Base-by-base conservation (phyloP, 768 basidiomycete genomes). In the Leccinum arenicola region DNA sequence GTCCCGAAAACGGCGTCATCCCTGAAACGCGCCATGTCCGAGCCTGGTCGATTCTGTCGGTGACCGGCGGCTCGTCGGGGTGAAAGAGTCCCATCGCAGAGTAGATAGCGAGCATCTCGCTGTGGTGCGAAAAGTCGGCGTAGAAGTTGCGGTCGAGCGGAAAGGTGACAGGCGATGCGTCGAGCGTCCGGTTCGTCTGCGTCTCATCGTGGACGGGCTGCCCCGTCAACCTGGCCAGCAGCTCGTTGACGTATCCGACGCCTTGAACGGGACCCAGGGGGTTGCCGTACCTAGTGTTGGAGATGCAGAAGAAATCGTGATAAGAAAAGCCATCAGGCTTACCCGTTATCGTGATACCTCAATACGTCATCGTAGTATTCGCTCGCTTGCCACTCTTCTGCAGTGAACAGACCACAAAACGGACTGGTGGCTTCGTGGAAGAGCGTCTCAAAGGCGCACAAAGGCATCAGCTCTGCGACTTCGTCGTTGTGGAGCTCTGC, bases 51-150 rank as follows among this genome's bases (percentile, higher is more conserved):
- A 69, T 57, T 27, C 55, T 35, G 43, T 67, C 50, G n/a, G 66
- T 51, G 8, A 21, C 55, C 2, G 63, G 69, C 1, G 65, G 54
- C 6, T 29, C 49, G 0, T 64, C 56, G 59, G 80, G 81, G 5
- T 57, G 70, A 69, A 81, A 84, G 54, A 82, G 78, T 43, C 82
- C 92, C 75, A 84, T 57, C 68, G 90, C 74, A 72, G 80, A 68
- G 63, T 86, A 88, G 53, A 94, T 87, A 33, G 90, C 85, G 40
- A 90, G 76, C 83, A 95, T 90, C 67, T 88, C 78, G 70, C 93
- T 91, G 68, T 94, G 92, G 69, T 95, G 93, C 9, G 89, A 85
- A 72, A 95, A 94, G 71, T 95, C 92, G 23, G 82, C 86, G 63
- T 90, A 93, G 47, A 92, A 67, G 3, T 76, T 77, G 55, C 83